Evolutionary conservation across 441 rosid species (phyloP), one percentile per base, ranked within the genome.

Genomic region (Brassica balearica): DNA sequence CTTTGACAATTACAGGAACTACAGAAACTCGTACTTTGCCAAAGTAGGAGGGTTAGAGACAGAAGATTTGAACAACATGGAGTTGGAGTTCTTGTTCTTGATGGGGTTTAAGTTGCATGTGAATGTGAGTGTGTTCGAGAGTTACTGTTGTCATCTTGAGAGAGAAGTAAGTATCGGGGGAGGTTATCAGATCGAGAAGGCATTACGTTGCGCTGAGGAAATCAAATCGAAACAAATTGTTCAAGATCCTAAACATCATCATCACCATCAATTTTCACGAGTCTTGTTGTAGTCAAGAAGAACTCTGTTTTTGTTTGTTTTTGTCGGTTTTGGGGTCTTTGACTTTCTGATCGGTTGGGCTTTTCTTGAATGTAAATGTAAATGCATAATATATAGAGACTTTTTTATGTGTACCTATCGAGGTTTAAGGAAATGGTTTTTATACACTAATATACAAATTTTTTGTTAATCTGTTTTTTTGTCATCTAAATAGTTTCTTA

Each of bases 101-200:
- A 87, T 91, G 91, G 91, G 94, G 11, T 95, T 95, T 86, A 92
- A 86, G 62, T 59, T 95, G 81, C 97, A 93, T 80, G 99, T 95
- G 61, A 95, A 93, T 81, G 88, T 91, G 41, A 87, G 94, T 60
- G 97, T 93, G 59, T 95, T 91, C 71, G 94, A 91, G 88, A 91
- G 99, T 70, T 95, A 95, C 8, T 93, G 97, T 68, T 78, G 91
- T 68, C 97, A 95, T 72, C 68, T 95, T 48, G 97, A 95, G 69
- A 89, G 99, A 76, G 99, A 91, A 84, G 97, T 91, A 14, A 84
- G 95, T 72, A 80, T 86, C 11, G 97, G 95, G 38, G 97, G 99
- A 65, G 97, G 97, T 3, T 91, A 91, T 75, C 97, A 93, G 9
- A 91, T 95, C 22, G 99, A 95, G 79, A 88, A 77, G 71, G 89